Evolutionary conservation across 257 asterid genomes (phyloP).

Genomic region (Solanum verrucosum): DNA sequence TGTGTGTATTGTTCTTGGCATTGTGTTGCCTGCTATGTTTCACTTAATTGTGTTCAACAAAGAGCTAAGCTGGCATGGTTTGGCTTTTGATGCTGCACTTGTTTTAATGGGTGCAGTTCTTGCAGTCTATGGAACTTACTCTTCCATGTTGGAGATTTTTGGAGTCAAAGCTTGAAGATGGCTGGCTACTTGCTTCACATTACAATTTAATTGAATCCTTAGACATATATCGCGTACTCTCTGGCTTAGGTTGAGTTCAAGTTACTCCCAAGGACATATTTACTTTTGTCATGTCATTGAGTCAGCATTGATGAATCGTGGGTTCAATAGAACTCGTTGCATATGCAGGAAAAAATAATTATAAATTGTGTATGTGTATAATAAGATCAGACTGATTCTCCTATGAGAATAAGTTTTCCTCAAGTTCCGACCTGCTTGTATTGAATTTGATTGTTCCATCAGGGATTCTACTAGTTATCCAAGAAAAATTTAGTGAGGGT

Average conservation of each 20-base stretch:
- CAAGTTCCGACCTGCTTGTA: neutral
- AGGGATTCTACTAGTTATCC: too few species aligned
- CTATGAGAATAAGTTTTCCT: neutral
- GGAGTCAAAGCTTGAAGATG: neutral
- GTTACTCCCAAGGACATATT: neutral
- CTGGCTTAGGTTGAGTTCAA: neutral
- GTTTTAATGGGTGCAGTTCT: neutral
- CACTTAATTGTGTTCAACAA: conserved; percentile 1
- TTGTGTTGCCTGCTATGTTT: conserved; percentile 2
- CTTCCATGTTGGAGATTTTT: neutral
- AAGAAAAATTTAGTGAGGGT: neutral
- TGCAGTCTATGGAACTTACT: neutral
- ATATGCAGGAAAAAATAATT: neutral
- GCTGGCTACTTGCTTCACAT: neutral
- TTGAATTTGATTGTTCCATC: neutral
- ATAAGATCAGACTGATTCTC: neutral
- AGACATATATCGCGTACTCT: neutral
- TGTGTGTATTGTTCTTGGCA: neutral
- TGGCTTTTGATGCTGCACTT: neutral
- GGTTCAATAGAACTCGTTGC: neutral
- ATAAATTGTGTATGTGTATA: neutral
- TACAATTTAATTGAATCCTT: neutral
- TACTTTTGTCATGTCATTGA: neutral
- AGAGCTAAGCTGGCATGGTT: neutral
- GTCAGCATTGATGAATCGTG: neutral